A percentile compares a stretch with the other conserved stretches of the same genome.
These are phyloP conservation scores for Rhizopus delemar DNA, from an alignment of 371 early-diverging fungal genomes.

Conservation along the genomic window DNA sequence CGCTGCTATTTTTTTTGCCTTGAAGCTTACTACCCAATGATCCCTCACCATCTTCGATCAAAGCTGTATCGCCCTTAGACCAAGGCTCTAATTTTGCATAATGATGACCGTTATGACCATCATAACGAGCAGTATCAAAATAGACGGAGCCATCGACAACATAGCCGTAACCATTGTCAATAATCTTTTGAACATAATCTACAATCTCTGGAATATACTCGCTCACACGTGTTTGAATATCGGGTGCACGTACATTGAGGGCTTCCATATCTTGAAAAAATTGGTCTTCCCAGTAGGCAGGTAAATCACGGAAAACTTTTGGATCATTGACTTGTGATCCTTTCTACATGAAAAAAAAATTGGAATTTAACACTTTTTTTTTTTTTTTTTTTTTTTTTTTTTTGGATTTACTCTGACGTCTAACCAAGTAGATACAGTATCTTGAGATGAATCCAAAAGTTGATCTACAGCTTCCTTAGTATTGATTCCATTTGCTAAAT, in stretches of 20 bases:
- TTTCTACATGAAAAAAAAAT: slow-evolving; percentile 29
- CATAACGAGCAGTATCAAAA: slow-evolving; percentile 94
- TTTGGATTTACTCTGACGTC: slow-evolving; percentile 53
- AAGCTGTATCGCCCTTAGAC: slow-evolving; percentile 78
- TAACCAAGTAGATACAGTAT: slow-evolving; percentile 57
- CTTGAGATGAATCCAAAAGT: slow-evolving; percentile 54
- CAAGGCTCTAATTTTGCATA: slow-evolving; percentile 93
- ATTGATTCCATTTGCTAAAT: slow-evolving; percentile 44
- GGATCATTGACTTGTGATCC: slow-evolving; percentile 81
- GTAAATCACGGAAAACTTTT: slow-evolving; percentile 85
- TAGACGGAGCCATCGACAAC: slow-evolving; percentile 97
- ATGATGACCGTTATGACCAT: slow-evolving; percentile 77
- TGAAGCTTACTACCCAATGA: slow-evolving; percentile 71
- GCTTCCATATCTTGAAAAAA: slow-evolving; percentile 96
- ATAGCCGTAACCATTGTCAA: slow-evolving; percentile 94
- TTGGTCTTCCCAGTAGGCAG: slow-evolving; percentile 95
- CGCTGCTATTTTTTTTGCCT: slow-evolving; percentile 79
- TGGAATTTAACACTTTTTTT: not conserved
- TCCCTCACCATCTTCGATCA: slow-evolving; percentile 92
- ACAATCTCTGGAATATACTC: slow-evolving; percentile 98
- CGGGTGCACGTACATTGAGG: slow-evolving; percentile 90
- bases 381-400: not conserved
- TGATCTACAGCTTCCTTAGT: slow-evolving; percentile 46
- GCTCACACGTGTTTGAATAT: slow-evolving; percentile 95
- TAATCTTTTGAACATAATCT: slow-evolving; percentile 88